phyloP scores from a whole-genome alignment of 805 yeast genomes.

The Candida khao-thaluensis region DNA sequence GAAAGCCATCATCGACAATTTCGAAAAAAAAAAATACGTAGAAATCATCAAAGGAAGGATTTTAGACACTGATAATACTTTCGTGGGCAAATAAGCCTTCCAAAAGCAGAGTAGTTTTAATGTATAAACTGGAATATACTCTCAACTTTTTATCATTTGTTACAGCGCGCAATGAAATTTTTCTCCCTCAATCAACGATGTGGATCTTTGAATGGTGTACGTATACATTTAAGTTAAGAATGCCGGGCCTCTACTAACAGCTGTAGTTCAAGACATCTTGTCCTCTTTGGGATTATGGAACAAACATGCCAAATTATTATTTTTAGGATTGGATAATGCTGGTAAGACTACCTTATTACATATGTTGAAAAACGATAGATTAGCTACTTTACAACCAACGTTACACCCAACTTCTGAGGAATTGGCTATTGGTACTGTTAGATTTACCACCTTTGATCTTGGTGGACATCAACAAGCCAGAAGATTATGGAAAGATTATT shows the following conservation, averaged over 20 bases:
- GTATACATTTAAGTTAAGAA: conserved; percentile 8
- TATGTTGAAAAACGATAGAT: conserved; percentile 79
- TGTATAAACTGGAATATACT: too few species aligned
- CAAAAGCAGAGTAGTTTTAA: too few species aligned
- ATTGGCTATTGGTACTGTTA: conserved; percentile 91
- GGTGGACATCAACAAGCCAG: conserved; percentile 99
- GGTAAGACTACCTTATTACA: conserved; percentile 48
- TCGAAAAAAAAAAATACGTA: too few species aligned
- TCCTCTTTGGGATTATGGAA: conserved; percentile 49
- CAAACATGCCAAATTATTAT: conserved; percentile 47
- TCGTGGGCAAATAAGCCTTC: too few species aligned
- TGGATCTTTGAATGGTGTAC: conserved; percentile 26
- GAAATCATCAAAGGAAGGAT: too few species aligned
- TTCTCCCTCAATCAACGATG: conserved; percentile 14
- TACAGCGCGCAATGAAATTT: conserved; percentile 6
- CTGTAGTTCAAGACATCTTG: conserved; percentile 43
- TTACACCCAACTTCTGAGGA: conserved; percentile 99
- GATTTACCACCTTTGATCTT: conserved; percentile 95
- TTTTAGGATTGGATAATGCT: conserved; percentile 48
- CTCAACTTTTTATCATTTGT: too few species aligned
- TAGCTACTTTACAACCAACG: conserved; percentile 97
- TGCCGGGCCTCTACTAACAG: conserved; percentile 1
- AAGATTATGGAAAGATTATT: conserved; percentile 98
- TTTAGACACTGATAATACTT: too few species aligned
- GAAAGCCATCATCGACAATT: too few species aligned